Base-by-base conservation (phyloP, 345 rosid genomes). In the Citrus cavaleriei region DNA sequence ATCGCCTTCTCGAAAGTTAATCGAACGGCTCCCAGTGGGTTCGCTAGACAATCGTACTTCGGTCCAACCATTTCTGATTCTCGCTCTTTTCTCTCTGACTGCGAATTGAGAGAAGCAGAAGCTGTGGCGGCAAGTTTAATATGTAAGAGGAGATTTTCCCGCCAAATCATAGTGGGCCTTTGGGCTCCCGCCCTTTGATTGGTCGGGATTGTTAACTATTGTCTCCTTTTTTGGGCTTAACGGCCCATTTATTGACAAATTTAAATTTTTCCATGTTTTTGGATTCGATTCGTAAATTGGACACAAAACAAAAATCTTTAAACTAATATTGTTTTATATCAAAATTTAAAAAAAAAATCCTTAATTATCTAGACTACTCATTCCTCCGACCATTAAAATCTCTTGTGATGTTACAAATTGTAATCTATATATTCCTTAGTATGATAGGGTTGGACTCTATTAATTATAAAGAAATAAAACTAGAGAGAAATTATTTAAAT, bases 1-100 rank as follows among this genome's bases (percentile, higher is more conserved):
- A 93, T 73, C 30, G 95, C 90, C 85, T 89, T 91, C 68, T 80
- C 97, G 83, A 96, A 96, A 6, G 93, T 86, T 70, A 84, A 86
- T 73, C 97, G 90, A 67, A 96, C 94, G 79, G 95, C 97, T 81
- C 97, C 99, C 28, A 94, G 84, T 5, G 99, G 99, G 80, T 96
- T 96, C 51, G 83, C 87, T 25, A 90, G 66, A 87, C 90, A 92
- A 88, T 95, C 99, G 83, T 90, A 93, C 61, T 82, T 83, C 18
- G 89, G 90, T 46, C 99, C 98, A 10, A 87, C 99, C 98, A 96
- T 94, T 69, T 84, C 83, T 46, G 49, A 32, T 34, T 49, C 59
- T 51, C 67, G 18, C 75, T 24, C 54, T 40, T 73, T 46, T 77
- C 71, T 19, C 60, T 54, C n/a, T 2, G 37, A 60, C 35, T 35